Conservation (phyloP, 257 asterid genomes). For the Hygrophila difformis region DNA sequence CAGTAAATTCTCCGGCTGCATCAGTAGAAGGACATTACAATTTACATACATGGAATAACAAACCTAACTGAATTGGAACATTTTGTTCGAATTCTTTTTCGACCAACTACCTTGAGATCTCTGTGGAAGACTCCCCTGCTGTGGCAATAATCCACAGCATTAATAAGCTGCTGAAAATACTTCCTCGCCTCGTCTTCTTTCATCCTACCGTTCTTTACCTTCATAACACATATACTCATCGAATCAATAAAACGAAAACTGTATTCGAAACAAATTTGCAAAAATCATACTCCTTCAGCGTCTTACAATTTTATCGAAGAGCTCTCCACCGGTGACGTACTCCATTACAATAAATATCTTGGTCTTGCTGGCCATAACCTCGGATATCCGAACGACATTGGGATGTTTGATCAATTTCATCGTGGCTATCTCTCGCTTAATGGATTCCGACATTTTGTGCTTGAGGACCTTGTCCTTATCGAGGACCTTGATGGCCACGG, state of each 20-base stretch:
- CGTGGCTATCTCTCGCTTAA: slow-evolving; percentile 83
- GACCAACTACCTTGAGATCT: slow-evolving; percentile 61
- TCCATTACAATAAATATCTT: slow-evolving; percentile 85
- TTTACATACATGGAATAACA: too few relatives aligned
- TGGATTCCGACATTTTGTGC: slow-evolving; percentile 95
- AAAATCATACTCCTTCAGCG: too few relatives aligned
- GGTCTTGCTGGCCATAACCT: slow-evolving; percentile 97
- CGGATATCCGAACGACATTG: slow-evolving; percentile 66
- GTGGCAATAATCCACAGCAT: slow-evolving; percentile 93
- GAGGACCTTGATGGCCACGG: slow-evolving; percentile 81
- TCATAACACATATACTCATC: too few relatives aligned
- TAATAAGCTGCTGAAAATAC: slow-evolving; percentile 84
- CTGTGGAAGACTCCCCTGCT: slow-evolving; percentile 94
- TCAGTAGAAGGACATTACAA: too few relatives aligned
- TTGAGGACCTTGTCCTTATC: slow-evolving; percentile 89
- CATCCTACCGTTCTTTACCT: slow-evolving; percentile 94
- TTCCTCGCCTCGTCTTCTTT: slow-evolving; percentile 76
- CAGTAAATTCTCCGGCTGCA: slow-evolving; percentile 86
- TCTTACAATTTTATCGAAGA: slow-evolving; percentile 89
- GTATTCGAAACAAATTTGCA: too few relatives aligned
- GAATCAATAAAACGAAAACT: too few relatives aligned
- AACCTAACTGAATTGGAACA: not conserved
- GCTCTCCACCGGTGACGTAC: slow-evolving; percentile 92
- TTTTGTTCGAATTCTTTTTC: not conserved
- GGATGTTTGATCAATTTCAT: slow-evolving; percentile 94